phyloP scores from a whole-genome alignment of 371 early-diverging fungal genomes.

The Gilbertella persicaria region DNA sequence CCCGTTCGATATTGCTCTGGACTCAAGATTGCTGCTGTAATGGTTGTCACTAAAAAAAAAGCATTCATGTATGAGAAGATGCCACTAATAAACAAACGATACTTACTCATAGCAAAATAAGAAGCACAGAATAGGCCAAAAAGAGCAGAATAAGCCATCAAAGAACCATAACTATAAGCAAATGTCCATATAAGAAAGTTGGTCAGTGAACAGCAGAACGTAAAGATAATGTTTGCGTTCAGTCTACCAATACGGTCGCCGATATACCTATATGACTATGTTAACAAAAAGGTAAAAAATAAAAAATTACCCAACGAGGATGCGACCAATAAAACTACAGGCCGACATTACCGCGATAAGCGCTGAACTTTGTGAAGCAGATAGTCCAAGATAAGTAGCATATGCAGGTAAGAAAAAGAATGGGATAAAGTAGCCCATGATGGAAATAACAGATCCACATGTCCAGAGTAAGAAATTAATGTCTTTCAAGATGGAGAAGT shows the following conservation, averaged over 20 bases:
- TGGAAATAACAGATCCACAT: conserved; percentile 26
- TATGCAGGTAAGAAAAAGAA: conserved; percentile 39
- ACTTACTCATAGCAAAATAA: conserved; percentile 26
- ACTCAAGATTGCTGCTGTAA: conserved; percentile 33
- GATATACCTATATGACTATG: conserved; percentile 5
- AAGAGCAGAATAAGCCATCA: conserved; percentile 49
- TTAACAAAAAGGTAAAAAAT: not conserved
- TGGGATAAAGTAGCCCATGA: conserved; percentile 39
- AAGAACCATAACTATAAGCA: conserved; percentile 36
- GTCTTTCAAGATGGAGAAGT: conserved; percentile 14
- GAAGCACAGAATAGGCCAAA: conserved; percentile 65
- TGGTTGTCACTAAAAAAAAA: conserved; percentile 30
- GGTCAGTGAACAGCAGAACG: conserved; percentile 44
- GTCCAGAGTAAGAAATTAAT: conserved; percentile 26
- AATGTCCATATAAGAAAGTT: conserved; percentile 64
- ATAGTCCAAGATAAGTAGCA: conserved; percentile 28
- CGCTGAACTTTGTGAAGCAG: conserved; percentile 29
- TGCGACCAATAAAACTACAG: conserved; percentile 31
- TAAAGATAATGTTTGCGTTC: conserved; percentile 51
- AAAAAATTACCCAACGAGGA: conserved; percentile 21
- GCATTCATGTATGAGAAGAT: no score
- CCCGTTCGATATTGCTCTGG: conserved; percentile 35
- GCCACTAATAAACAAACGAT: not conserved
- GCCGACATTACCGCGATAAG: conserved; percentile 34
- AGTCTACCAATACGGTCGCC: conserved; percentile 60